phyloP scores from a whole-genome alignment of 768 basidiomycete genomes.

The Astraeus odoratus region DNA sequence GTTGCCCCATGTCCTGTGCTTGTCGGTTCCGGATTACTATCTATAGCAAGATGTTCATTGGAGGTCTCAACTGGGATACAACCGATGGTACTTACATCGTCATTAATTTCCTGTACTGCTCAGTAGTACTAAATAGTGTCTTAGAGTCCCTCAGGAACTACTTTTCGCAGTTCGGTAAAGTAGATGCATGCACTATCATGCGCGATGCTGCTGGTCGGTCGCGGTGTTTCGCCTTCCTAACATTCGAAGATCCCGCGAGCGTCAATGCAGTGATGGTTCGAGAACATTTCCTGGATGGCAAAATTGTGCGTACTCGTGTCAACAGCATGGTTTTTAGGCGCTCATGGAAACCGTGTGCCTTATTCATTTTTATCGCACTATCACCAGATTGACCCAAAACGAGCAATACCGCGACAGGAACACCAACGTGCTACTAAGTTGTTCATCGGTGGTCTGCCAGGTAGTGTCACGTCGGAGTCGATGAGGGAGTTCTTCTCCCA shows the following conservation, averaged over 20 bases:
- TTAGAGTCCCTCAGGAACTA: conserved; percentile 75
- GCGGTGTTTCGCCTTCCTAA: conserved; percentile 95
- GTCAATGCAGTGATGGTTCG: conserved; percentile 95
- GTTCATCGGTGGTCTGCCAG: conserved; percentile 92
- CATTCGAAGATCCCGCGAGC: conserved; percentile 87
- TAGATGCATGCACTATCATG: conserved; percentile 98
- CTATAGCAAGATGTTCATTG: conserved; percentile 99
- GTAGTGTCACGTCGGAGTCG: conserved; percentile 86
- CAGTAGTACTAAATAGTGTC: conserved; percentile 38
- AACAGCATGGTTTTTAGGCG: conserved; percentile 4
- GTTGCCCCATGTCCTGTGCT: conserved; percentile 16
- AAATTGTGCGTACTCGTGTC: conserved; percentile 66
- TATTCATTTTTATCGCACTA: conserved; percentile 7
- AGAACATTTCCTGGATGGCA: conserved; percentile 93
- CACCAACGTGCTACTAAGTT: conserved; percentile 90
- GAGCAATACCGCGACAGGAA: conserved; percentile 94
- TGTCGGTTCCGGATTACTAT: conserved; percentile 21
- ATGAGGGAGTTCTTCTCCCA: conserved; percentile 92
- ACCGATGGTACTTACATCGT: conserved; percentile 78
- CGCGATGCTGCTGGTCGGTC: conserved; percentile 92
- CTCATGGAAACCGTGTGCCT: conserved; percentile 13
- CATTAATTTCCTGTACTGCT: conserved; percentile 29
- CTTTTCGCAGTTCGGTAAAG: conserved; percentile 93
- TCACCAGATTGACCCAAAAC: conserved; percentile 94
- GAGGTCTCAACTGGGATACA: conserved; percentile 99